Percentiles rank a stretch among this genome's conserved stretches.
phyloP scores from a whole-genome alignment of 805 yeast genomes.

The Yarrowia hollandica region DNA sequence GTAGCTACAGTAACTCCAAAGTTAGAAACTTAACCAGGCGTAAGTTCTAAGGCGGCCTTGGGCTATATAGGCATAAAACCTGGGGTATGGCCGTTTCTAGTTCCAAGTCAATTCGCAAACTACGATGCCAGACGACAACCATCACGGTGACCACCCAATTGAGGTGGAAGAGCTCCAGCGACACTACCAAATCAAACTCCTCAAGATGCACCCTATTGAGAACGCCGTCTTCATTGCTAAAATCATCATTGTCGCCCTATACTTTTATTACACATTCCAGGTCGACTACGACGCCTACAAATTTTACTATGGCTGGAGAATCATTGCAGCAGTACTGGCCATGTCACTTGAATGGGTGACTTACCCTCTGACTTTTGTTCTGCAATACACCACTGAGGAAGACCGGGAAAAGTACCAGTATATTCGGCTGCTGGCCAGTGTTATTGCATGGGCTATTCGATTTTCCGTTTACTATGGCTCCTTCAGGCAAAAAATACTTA shows the following conservation, averaged over 20 bases:
- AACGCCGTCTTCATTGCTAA: background rate
- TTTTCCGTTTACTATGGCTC: background rate
- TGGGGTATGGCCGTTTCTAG: background rate
- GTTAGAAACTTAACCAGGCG: background rate
- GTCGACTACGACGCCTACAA: background rate
- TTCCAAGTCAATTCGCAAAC: no score
- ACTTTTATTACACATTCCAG: background rate
- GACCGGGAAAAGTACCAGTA: background rate
- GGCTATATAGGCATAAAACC: background rate
- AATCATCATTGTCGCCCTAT: background rate
- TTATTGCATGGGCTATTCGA: background rate
- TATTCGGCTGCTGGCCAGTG: background rate
- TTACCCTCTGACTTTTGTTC: background rate
- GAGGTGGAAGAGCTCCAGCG: slow-evolving; percentile 6
- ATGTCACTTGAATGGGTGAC: background rate
- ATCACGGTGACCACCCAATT: background rate
- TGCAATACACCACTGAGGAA: background rate
- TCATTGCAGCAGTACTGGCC: background rate
- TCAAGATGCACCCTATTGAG: background rate
- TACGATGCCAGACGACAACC: slow-evolving; percentile 6
- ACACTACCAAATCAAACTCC: slow-evolving; percentile 7
- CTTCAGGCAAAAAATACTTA: background rate
- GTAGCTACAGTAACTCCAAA: background rate
- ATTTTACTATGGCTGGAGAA: background rate
- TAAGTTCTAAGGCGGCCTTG: slow-evolving; percentile 1